Percentiles rank a stretch among this genome's conserved stretches.
Evolutionary conservation across 371 early-diverging fungal species (phyloP).

Genomic region (Zopfochytrium polystomum): DNA sequence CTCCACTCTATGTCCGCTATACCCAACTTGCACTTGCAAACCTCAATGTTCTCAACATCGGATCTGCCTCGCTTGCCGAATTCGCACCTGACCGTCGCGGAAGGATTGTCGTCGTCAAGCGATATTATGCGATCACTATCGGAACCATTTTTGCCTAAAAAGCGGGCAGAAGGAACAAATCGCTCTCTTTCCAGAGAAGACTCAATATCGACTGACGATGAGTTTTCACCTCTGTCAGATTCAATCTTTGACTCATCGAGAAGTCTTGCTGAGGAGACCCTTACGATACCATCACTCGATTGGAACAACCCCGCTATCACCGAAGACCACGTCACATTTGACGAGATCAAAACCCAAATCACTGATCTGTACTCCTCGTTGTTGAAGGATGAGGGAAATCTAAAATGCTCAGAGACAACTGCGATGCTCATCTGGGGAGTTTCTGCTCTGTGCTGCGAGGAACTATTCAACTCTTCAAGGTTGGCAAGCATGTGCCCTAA

Average conservation of each 20-base stretch:
- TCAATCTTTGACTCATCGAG: too few species aligned
- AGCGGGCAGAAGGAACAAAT: too few species aligned
- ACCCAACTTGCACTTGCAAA: slow-evolving; percentile 21
- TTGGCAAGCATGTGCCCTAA: neutral
- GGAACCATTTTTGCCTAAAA: too few species aligned
- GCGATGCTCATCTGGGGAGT: slow-evolving; percentile 58
- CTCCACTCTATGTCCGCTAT: slow-evolving; percentile 30
- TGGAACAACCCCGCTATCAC: neutral
- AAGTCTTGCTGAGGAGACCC: neutral
- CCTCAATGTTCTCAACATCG: too few species aligned
- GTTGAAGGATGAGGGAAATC: slow-evolving; percentile 37
- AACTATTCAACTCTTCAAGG: slow-evolving; percentile 36
- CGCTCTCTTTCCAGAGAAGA: too few species aligned
- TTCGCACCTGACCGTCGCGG: too few species aligned
- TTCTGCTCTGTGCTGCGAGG: slow-evolving; percentile 55
- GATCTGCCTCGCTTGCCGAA: too few species aligned
- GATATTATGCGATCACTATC: too few species aligned
- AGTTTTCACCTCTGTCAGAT: slow-evolving; percentile 10
- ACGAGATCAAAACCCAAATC: slow-evolving; percentile 47
- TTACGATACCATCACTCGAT: slow-evolving; percentile 1
- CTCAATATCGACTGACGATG: too few species aligned
- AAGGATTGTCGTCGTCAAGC: too few species aligned
- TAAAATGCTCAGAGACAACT: slow-evolving; percentile 47
- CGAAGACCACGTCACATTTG: slow-evolving; percentile 12
- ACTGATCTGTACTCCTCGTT: slow-evolving; percentile 52